Percentiles rank a stretch among this genome's conserved stretches.
phyloP scores from a whole-genome alignment of 306 rosid species.

The Trifolium pratense region DNA sequence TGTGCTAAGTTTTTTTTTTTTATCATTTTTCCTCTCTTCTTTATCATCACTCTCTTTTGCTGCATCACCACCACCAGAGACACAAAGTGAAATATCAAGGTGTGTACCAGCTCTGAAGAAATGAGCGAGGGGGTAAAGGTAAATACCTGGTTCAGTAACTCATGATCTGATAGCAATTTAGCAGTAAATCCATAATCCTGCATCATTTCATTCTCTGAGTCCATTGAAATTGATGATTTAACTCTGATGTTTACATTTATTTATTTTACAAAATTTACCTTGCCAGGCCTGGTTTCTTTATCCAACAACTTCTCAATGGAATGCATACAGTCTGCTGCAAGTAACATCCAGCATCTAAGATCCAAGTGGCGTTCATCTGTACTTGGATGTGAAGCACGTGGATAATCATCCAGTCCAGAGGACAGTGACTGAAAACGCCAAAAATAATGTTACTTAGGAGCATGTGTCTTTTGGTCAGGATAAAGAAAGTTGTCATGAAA shows the following conservation, averaged over 20 bases:
- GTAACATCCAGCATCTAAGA: slow-evolving; percentile 97
- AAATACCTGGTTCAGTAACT: slow-evolving; percentile 81
- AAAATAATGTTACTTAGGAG: slow-evolving; percentile 38
- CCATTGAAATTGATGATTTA: slow-evolving; percentile 22
- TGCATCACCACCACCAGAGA: slow-evolving; percentile 27
- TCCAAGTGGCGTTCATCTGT: slow-evolving; percentile 88
- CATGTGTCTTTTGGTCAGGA: slow-evolving; percentile 28
- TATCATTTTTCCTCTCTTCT: slow-evolving; percentile 5
- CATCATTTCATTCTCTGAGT: slow-evolving; percentile 46
- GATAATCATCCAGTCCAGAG: slow-evolving; percentile 98
- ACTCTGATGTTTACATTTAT: slow-evolving; percentile 6
- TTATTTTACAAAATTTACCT: slow-evolving; percentile 51
- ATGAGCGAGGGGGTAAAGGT: slow-evolving; percentile 3
- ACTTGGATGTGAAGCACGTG: slow-evolving; percentile 94
- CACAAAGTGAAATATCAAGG: slow-evolving; percentile 34
- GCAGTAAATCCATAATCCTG: slow-evolving; percentile 74
- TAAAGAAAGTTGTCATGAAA: slow-evolving; percentile 22
- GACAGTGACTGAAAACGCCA: slow-evolving; percentile 71
- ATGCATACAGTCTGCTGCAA: slow-evolving; percentile 90
- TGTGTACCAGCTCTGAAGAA: slow-evolving; percentile 34
- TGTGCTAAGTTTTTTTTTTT: slow-evolving; percentile 26
- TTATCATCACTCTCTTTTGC: background rate
- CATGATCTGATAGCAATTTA: slow-evolving; percentile 69
- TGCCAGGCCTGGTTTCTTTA: slow-evolving; percentile 56
- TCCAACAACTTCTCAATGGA: slow-evolving; percentile 65